phyloP scores from a whole-genome alignment of 1,284 basidiomycete genomes.

The Microbotryum intermedium region DNA sequence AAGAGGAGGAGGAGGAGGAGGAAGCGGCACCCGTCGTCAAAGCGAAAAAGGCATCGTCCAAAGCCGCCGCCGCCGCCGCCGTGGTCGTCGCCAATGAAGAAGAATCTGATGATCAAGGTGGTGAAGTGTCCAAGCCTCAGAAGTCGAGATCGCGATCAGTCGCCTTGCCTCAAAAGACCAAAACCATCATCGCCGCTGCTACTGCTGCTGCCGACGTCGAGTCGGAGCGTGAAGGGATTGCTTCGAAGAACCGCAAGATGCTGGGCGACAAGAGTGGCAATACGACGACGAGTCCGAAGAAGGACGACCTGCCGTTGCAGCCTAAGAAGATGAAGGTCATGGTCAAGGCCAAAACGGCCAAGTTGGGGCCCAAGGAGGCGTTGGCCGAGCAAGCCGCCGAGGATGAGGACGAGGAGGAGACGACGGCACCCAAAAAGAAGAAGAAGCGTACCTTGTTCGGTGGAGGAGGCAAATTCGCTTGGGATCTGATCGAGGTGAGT shows the following conservation, averaged over 20 bases:
- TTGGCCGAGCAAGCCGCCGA: neutral
- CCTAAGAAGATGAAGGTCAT: neutral
- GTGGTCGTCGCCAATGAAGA: neutral
- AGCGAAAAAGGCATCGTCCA: conserved; percentile 1
- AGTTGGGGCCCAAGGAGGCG: conserved; percentile 1
- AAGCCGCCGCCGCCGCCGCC: neutral
- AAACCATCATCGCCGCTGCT: neutral
- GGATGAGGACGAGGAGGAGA: neutral
- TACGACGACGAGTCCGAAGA: neutral
- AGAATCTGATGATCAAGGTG: neutral
- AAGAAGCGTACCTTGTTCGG: conserved; percentile 21
- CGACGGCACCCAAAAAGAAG: conserved; percentile 13
- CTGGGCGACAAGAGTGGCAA: neutral
- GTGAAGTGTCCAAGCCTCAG: too few species aligned
- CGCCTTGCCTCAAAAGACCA: neutral
- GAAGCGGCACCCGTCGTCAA: neutral
- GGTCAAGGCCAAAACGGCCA: neutral
- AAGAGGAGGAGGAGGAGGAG: neutral
- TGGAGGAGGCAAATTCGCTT: conserved; percentile 12
- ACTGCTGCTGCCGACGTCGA: neutral
- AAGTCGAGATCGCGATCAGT: neutral
- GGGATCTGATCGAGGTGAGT: conserved; percentile 23
- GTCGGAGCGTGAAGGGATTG: neutral
- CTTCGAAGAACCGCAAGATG: conserved; percentile 4
- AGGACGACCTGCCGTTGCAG: neutral